These are phyloP conservation scores for Agapanthus africanus DNA, from an alignment of 106 monocot genomes.

Conservation along the genomic window DNA sequence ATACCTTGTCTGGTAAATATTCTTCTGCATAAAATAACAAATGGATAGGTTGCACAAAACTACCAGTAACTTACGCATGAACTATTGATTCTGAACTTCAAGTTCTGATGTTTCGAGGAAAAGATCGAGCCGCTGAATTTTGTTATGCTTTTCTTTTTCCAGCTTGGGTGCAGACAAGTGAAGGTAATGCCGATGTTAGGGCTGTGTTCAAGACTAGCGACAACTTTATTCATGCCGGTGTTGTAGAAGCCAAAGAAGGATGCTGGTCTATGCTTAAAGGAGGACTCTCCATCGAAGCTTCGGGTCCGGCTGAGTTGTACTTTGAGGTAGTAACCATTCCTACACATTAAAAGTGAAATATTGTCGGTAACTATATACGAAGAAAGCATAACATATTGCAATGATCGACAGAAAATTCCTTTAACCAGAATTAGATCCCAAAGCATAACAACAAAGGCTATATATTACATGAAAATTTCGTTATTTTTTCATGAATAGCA, in stretches of 20 bases:
- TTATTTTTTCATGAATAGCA: no score
- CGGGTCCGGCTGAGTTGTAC: constrained; percentile 46
- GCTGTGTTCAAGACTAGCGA: constrained; percentile 33
- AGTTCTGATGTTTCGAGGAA: no score
- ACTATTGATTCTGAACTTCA: no score
- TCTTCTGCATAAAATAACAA: no score
- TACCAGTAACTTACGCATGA: no score
- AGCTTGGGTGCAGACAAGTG: constrained; percentile 63
- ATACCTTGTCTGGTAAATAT: constrained; percentile 81
- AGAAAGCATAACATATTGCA: no score
- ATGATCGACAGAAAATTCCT: no score
- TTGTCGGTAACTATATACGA: not conserved
- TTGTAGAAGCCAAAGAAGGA: constrained; percentile 35
- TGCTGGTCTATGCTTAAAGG: constrained; percentile 96
- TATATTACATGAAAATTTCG: no score
- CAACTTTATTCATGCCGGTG: constrained; percentile 34
- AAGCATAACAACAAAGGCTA: no score
- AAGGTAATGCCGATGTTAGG: constrained; percentile 20
- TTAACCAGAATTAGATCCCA: no score
- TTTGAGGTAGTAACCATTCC: constrained; percentile 41
- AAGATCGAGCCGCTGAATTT: no score
- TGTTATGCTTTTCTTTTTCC: constrained; percentile 2
- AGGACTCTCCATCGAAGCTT: constrained; percentile 39
- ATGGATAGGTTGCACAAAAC: no score
- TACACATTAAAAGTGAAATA: not conserved